These are phyloP conservation scores for Yarrowia galli DNA, from an alignment of 1,139 yeast species.

Conservation along the genomic window DNA sequence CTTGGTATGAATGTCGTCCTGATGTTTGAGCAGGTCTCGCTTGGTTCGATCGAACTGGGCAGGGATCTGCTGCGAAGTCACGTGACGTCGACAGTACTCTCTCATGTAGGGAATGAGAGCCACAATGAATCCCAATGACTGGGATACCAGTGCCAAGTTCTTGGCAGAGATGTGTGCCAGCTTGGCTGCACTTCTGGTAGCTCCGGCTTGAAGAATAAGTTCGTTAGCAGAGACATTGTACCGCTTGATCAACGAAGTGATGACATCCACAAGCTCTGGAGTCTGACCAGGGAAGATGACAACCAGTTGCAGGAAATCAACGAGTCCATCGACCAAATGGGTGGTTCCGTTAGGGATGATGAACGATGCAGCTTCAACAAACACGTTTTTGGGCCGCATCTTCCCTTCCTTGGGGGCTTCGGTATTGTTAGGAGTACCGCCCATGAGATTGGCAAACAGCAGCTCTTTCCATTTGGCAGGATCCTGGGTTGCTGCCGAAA, in stretches of 20 bases:
- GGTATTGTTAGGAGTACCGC: conserved; percentile 26
- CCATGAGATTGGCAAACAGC: conserved; percentile 40
- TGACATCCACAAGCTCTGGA: conserved; percentile 50
- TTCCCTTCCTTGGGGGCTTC: conserved; percentile 40
- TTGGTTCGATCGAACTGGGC: conserved; percentile 55
- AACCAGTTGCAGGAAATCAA: conserved; percentile 60
- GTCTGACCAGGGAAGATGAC: conserved; percentile 60
- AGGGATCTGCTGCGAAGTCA: conserved; percentile 41
- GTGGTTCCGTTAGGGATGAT: conserved; percentile 51
- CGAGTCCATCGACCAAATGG: conserved; percentile 53
- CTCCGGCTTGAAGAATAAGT: conserved; percentile 78
- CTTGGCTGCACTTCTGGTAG: conserved; percentile 72
- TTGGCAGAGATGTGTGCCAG: conserved; percentile 77
- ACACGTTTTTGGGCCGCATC: conserved; percentile 47
- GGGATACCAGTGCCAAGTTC: conserved; percentile 74
- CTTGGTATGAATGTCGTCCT: conserved; percentile 69
- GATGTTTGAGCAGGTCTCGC: conserved; percentile 62
- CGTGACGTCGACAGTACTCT: conserved; percentile 47
- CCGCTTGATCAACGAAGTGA: conserved; percentile 61
- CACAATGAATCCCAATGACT: conserved; percentile 58
- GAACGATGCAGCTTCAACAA: conserved; percentile 52
- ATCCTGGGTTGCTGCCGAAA: conserved; percentile 59
- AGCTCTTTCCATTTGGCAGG: conserved; percentile 59
- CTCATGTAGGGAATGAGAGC: conserved; percentile 52
- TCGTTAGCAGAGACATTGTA: conserved; percentile 65